Base-by-base conservation (phyloP, 306 rosid genomes). In the Rosa lucieae region DNA sequence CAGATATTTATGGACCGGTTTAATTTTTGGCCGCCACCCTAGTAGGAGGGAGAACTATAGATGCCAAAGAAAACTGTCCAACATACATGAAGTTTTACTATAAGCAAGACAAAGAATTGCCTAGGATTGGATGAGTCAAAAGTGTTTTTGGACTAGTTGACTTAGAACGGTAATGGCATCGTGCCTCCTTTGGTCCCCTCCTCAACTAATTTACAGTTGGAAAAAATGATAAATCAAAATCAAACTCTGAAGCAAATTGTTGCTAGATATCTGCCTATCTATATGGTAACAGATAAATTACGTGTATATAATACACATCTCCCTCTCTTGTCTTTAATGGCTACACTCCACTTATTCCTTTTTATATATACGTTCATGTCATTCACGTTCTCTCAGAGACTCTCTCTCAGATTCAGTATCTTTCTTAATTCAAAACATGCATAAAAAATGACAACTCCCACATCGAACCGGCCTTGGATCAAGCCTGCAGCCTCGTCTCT, bases 391-490 rank as follows among this genome's bases (percentile, higher is more conserved):
- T 63, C 49, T 52, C 61, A n/a, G n/a, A n/a, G n/a, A n/a, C n/a
- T n/a, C n/a, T n/a, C n/a, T n/a, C 82, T 26, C 76, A 13, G 26
- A 21, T 21, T 55, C 55, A 14, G 10, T 10, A 3, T 1, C 69
- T 61, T 83, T 69, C 51, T 68, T 81, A 37, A 67, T 83, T 44
- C 63, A 55, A 32, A 2, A 17, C 73, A 69, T 17, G 35, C 67
- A 37, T n/a, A 74, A 53, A 74, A 49, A 55, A 83, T 84, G 85
- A 84, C 81, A 79, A 84, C 74, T 9, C 47, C 52, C 78, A 55
- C 47, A 56, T 71, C 55, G 68, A 47, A 56, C 62, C 68, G 10
- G 75, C 81, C 79, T 79, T 32, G 78, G 43, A 63, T 46, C 79
- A 43, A 52, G 68, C 72, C 21, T 10, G 52, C 26, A 23, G 26